These are phyloP conservation scores for Arabidopsis arenosa DNA, from an alignment of 345 rosid genomes.

Conservation along the genomic window DNA sequence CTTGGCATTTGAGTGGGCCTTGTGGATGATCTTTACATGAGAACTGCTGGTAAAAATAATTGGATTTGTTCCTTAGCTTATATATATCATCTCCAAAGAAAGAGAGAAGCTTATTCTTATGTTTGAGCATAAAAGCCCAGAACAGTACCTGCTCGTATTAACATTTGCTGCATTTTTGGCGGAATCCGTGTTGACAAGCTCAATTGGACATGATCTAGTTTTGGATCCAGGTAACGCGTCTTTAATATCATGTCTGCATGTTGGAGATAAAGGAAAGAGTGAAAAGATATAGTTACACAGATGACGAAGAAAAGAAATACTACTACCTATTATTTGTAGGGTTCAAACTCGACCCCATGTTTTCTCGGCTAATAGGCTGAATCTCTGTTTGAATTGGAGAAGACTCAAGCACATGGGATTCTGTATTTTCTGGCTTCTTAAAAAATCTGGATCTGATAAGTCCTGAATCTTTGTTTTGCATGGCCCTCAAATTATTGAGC, in stretches of 20 bases:
- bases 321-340: slow-evolving; percentile 39
- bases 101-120: slow-evolving; percentile 15
- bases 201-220: slow-evolving; percentile 32
- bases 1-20: slow-evolving; percentile 44
- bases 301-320: neutral
- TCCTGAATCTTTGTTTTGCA: slow-evolving; percentile 51
- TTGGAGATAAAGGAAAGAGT: slow-evolving; percentile 14
- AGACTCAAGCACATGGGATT: slow-evolving; percentile 42
- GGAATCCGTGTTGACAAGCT: slow-evolving; percentile 45
- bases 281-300: slow-evolving; percentile 19
- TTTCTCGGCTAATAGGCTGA: slow-evolving; percentile 46
- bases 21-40: slow-evolving; percentile 40
- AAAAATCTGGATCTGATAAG: slow-evolving; percentile 46
- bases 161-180: slow-evolving; percentile 41
- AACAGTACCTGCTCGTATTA: slow-evolving; percentile 46
- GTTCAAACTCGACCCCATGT: slow-evolving; percentile 28
- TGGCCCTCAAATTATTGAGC: slow-evolving; percentile 32
- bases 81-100: slow-evolving; percentile 25
- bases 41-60: slow-evolving; percentile 27
- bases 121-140: slow-evolving; percentile 16
- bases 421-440: slow-evolving; percentile 45
- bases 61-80: slow-evolving; percentile 8
- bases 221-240: slow-evolving; percentile 45
- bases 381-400: slow-evolving; percentile 40
- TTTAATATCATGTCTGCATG: slow-evolving; percentile 45